Base-by-base conservation (phyloP, 2,329 filamentous ascomycete species). In the Fusarium sp. region DNA sequence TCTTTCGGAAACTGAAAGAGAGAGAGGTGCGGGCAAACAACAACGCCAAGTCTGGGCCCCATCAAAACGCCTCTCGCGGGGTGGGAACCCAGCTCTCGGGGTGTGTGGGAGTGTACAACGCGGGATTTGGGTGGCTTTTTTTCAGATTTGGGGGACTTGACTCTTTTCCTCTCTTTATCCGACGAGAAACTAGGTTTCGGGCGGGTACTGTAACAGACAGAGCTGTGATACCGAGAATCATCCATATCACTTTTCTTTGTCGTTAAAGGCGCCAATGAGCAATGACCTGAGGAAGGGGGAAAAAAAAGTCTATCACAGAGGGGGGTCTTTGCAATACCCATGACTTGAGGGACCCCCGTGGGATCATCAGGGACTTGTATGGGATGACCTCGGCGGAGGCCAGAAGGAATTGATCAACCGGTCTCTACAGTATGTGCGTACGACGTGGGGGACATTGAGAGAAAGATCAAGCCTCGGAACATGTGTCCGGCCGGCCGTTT, bases 311-410 rank as follows among this genome's bases (percentile, higher is more conserved):
- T 66, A 69, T 66, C 40, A 45, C 40, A 68, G n/a, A 57, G 71
- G 27, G 45, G 25, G 25, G 45, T 17, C 15, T 50, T n/a, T 50
- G 22, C 43, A 47, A 47, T 22, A 47, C 14, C 43, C 43, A 17
- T 47, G 43, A 10, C 35, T 37, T 22, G 38, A 43, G n/a, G 5
- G 38, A 20, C 30, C 25, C 30, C 12, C 35, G n/a, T 35, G 50
- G 47, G 69, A 75, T 69, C 73, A 72, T 69, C 71, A 75, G 74
- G 65, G 58, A 71, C 67, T 60, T 74, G 40, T 57, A 35, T 64
- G 30, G 58, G 58, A 59, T 71, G 71, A 70, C 50, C 72, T 77
- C 72, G 70, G 58, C 66, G 35, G 57, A 57, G 65, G 37, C 33
- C 8, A 57, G 40, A 58, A 43, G 71, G 65, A 74, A 74, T 72